These are phyloP conservation scores for Ilex asprella DNA, from an alignment of 257 asterid genomes.

Conservation along the genomic window DNA sequence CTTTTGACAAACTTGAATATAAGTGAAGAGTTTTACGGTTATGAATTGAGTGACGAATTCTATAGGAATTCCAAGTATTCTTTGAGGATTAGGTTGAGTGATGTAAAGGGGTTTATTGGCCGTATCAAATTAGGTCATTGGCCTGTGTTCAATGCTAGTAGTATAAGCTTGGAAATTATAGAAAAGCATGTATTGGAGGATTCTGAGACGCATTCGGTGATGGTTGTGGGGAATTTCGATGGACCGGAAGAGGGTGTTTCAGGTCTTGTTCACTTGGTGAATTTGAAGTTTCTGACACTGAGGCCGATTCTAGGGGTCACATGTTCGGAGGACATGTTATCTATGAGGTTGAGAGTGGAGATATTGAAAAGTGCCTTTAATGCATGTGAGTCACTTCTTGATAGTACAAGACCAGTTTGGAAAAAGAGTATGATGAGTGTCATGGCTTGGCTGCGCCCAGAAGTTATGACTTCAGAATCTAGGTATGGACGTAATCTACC, in stretches of 20 bases:
- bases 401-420: conserved; percentile 74
- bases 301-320: conserved; percentile 50
- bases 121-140: conserved; percentile 87
- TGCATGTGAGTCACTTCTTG: conserved; percentile 72
- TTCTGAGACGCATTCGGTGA: conserved; percentile 37
- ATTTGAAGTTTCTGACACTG: conserved; percentile 68
- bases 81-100: conserved; percentile 58
- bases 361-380: conserved; percentile 49
- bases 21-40: conserved; percentile 40
- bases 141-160: conserved; percentile 63
- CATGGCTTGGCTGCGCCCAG: conserved; percentile 94
- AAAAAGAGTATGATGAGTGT: conserved; percentile 80
- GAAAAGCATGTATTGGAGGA: conserved; percentile 32
- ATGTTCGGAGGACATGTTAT: conserved; percentile 28
- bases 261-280: conserved; percentile 76
- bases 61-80: conserved; percentile 36
- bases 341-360: conserved; percentile 66
- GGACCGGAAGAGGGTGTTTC: conserved; percentile 82
- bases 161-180: conserved; percentile 50
- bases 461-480: conserved; percentile 84
- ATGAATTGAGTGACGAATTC: conserved; percentile 41
- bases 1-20: conserved; percentile 55
- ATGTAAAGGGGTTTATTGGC: conserved; percentile 51
- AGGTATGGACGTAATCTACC: conserved; percentile 52
- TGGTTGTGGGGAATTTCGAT: conserved; percentile 65